Base-by-base conservation (phyloP, 345 rosid species). In the Bruguiera parviflora region DNA sequence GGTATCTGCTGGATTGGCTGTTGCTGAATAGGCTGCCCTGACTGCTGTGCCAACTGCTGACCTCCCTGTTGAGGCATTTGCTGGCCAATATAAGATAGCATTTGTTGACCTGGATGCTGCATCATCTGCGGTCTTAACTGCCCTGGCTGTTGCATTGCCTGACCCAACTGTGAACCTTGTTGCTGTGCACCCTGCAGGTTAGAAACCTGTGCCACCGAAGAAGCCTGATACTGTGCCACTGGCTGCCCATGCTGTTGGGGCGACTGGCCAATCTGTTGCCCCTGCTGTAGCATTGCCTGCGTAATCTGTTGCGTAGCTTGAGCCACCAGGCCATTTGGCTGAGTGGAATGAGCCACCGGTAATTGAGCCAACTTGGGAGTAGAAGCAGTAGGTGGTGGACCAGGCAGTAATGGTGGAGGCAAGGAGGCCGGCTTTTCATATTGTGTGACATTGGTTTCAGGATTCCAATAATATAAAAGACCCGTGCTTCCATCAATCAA, bases 401-500 rank as follows among this genome's bases (percentile, higher is more conserved):
- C 88, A 70, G 82, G 73, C 0, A 87, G 94, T 68, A 84, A 67
- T 5, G 88, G 90, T 15, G 92, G 90, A 65, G 86, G 79, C 55
- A 78, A 61, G 20, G 76, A 63, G 27, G 87, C 74, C n/a, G 99
- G 99, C 77, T 84, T 89, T 76, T 95, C 99, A 69, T 92, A 95
- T 76, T 92, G 97, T 28, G 99, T 95, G 66, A 90, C 67, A 49
- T 88, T 95, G 2, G 92, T 92, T 73, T 95, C 99, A 21, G 96
- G 99, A 78, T 95, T 90, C 99, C 98, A 94, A 66, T 86, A 94
- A 73, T 94, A 94, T n/a, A 87, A 43, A 64, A 83, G 52, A 33
- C 92, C 94, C 0, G 89, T 88, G 81, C 86, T 88, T 39, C 97
- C 96, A 78, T 95, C 99, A 60, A 95, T 90, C 78, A 95, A 72